Evolutionary conservation across 768 basidiomycete species (phyloP), one percentile per base, ranked within the genome.

Genomic region (Neoboletus subvelutipes): DNA sequence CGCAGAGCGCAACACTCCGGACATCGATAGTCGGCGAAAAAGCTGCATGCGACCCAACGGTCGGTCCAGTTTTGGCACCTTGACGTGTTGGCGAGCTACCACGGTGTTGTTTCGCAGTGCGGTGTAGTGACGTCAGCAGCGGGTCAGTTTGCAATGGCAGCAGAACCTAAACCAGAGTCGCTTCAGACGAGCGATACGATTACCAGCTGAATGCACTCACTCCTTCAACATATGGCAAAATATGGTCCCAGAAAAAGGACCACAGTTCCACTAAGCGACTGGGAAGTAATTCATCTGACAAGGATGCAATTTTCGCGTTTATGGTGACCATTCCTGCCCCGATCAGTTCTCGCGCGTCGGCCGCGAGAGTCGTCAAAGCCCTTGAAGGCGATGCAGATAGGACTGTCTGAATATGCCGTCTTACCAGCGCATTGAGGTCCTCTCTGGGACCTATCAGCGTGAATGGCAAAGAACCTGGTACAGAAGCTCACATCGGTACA

Each of bases 161-260:
- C 10, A 85, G 72, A 33, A 83, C 79, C 83, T 85, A 57, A 18
- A 50, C 22, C 76, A 72, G 17, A 72, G 20, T 77, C 57, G 20
- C 20, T 17, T 50, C 26, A 29, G 18, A n/a, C 15, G 34, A 29
- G 10, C 26, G 48, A 52, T 40, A 34, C 18, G 13, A 47, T 33
- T 7, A 45, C 11, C 12, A n/a, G 31, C 1, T 13, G 22, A 49
- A 40, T 4, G 18, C 22, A 78, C 86, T 67, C 64, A 93, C 91
- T 53, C 90, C 92, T 79, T 94, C 92, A 34, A 93, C 77, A 67
- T 94, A 94, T 9, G 92, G 88, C 8, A 94, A 75, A 28, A 94
- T 86, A 58, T 90, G 86, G 63, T 89, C 89, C 88, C 91, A 96
- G 73, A 97, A 97, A 77, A 96, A 95, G 15, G 81, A 83, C 94